phyloP scores from a whole-genome alignment of 305 asterid species.

The Coffea humblotiana region DNA sequence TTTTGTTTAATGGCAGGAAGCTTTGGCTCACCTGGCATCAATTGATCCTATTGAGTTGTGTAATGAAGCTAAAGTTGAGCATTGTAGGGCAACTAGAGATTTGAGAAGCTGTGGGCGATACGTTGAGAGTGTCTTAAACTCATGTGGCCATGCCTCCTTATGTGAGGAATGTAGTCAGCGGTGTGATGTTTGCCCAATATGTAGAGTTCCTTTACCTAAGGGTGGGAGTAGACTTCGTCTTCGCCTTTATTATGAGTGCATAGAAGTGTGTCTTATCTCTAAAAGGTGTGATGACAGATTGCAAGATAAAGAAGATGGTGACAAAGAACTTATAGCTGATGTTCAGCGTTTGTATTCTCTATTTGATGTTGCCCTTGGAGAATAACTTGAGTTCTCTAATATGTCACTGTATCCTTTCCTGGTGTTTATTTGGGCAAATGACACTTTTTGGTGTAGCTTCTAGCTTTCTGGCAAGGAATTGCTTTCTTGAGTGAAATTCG shows the following conservation, averaged over 20 bases:
- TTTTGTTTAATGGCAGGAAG: conserved; percentile 51
- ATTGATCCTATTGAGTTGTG: conserved; percentile 83
- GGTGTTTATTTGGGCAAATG: conserved; percentile 22
- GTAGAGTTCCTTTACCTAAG: conserved; percentile 65
- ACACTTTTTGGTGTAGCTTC: background rate
- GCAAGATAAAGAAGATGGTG: conserved; percentile 60
- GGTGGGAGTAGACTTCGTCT: conserved; percentile 60
- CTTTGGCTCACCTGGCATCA: conserved; percentile 73
- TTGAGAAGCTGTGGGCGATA: conserved; percentile 85
- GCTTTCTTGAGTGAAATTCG: background rate
- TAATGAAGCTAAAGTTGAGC: conserved; percentile 92
- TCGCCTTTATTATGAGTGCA: conserved; percentile 84
- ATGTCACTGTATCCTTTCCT: conserved; percentile 88
- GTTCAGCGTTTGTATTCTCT: conserved; percentile 77
- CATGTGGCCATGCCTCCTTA: conserved; percentile 91
- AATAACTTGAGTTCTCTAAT: conserved; percentile 78
- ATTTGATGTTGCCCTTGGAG: conserved; percentile 92
- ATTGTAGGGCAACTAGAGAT: conserved; percentile 94
- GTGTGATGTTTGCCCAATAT: conserved; percentile 89
- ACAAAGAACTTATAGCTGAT: conserved; percentile 61
- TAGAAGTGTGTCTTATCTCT: conserved; percentile 87
- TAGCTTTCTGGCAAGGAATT: background rate
- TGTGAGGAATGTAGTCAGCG: conserved; percentile 96
- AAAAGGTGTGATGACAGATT: conserved; percentile 73
- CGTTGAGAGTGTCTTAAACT: conserved; percentile 64